Conservation (phyloP, 169 alveolate genomes). For the Eimeria mitis region DNA sequence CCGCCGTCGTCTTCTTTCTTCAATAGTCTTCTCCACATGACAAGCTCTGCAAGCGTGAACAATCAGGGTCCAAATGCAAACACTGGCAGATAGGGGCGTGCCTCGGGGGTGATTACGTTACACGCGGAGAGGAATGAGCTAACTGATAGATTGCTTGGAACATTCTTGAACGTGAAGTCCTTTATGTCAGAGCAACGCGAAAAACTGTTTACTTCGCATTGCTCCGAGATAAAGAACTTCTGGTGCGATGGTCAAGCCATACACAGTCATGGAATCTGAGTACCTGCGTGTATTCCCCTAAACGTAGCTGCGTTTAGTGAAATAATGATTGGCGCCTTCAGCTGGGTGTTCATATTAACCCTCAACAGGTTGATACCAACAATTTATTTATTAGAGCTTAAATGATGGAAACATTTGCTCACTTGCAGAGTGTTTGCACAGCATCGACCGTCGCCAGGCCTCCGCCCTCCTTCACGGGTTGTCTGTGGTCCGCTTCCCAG, state of each 20-base stretch:
- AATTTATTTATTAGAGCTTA: neutral
- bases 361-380: neutral
- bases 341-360: too few relatives aligned
- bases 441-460: slow-evolving; percentile 46
- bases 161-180: neutral
- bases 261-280: neutral
- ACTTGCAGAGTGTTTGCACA: slow-evolving; percentile 68
- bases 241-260: neutral
- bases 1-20: slow-evolving; percentile 55
- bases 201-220: neutral
- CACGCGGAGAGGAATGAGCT: neutral
- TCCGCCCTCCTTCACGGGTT: slow-evolving; percentile 53
- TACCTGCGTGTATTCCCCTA: neutral
- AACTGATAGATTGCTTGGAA: neutral
- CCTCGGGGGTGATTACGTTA: neutral
- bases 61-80: neutral
- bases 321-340: neutral
- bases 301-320: neutral
- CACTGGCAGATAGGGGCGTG: neutral
- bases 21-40: slow-evolving; percentile 52
- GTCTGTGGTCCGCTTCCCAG: slow-evolving; percentile 72
- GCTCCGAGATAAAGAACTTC: neutral
- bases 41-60: slow-evolving; percentile 21
- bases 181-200: too few relatives aligned
- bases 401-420: neutral